A percentile compares a stretch with the other conserved stretches of the same genome.
These are phyloP conservation scores for Penicillium canescens DNA, from an alignment of 495 filamentous ascomycete genomes.

Conservation along the genomic window DNA sequence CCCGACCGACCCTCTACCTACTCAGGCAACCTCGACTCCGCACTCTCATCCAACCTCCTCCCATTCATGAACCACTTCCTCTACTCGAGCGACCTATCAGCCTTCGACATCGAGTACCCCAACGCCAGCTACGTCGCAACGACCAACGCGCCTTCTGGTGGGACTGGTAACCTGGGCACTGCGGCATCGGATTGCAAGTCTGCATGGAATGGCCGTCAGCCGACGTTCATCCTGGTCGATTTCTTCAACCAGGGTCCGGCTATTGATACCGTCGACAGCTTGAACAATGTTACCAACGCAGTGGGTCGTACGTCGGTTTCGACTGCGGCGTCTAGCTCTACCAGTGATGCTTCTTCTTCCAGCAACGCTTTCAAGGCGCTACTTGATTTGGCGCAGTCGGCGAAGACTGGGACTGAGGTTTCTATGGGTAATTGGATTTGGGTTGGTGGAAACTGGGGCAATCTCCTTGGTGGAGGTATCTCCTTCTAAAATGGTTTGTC, in stretches of 20 bases:
- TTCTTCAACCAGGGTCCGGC: conserved; percentile 67
- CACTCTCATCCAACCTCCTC: conserved; percentile 49
- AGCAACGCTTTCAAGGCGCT: conserved; percentile 43
- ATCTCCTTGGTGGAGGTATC: conserved; percentile 42
- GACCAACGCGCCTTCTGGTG: conserved; percentile 58
- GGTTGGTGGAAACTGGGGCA: conserved; percentile 48
- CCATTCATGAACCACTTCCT: conserved; percentile 76
- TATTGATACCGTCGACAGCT: conserved; percentile 59
- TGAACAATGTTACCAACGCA: conserved; percentile 60
- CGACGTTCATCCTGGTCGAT: conserved; percentile 71
- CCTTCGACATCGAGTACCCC: conserved; percentile 57
- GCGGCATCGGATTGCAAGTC: conserved; percentile 55
- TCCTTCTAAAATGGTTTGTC: conserved; percentile 21
- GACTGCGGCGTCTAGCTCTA: conserved; percentile 20
- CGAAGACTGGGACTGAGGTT: conserved; percentile 36
- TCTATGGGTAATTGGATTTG: conserved; percentile 49
- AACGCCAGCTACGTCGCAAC: conserved; percentile 56
- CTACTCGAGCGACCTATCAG: conserved; percentile 43
- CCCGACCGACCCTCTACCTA: conserved; percentile 60
- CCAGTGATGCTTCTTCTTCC: conserved; percentile 33
- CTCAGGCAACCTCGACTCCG: conserved; percentile 39
- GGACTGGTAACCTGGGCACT: conserved; percentile 59
- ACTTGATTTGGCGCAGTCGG: conserved; percentile 36
- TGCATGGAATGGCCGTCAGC: conserved; percentile 54
- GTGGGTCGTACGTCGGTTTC: conserved; percentile 40